These are phyloP conservation scores for Backusella australiensis DNA, from an alignment of 192 early-diverging fungal genomes.

Conservation along the genomic window DNA sequence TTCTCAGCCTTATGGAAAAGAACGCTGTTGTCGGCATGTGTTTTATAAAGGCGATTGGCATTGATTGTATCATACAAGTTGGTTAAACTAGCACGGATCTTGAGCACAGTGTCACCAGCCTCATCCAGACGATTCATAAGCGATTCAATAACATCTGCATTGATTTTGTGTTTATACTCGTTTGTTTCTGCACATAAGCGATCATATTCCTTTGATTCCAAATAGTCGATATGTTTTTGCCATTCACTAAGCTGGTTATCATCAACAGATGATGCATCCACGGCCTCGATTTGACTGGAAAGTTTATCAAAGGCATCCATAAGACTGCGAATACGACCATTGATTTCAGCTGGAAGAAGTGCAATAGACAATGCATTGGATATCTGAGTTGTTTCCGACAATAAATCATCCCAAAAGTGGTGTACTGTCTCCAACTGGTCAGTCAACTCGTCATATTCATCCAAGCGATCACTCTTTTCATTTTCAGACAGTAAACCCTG, in stretches of 20 bases:
- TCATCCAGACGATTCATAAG: slow-evolving; percentile 1
- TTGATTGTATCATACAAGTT: slow-evolving; percentile 16
- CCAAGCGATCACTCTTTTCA: not conserved
- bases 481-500: not conserved
- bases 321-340: slow-evolving; percentile 4
- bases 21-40: slow-evolving; percentile 11
- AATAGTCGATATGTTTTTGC: slow-evolving; percentile 24
- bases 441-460: slow-evolving; percentile 6
- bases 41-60: slow-evolving; percentile 14
- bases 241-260: slow-evolving; percentile 22
- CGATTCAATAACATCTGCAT: not conserved
- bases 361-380: not conserved
- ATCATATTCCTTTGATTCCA: slow-evolving; percentile 17
- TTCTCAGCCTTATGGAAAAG: not conserved
- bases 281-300: not conserved
- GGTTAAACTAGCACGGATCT: not conserved
- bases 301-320: slow-evolving; percentile 5
- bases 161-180: slow-evolving; percentile 4
- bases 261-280: not conserved
- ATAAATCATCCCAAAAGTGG: slow-evolving; percentile 2
- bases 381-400: slow-evolving; percentile 4
- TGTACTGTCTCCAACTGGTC: not conserved
- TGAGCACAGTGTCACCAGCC: slow-evolving; percentile 12
- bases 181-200: not conserved
- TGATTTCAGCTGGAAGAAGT: slow-evolving; percentile 14